Evolutionary conservation across 78 protist species (phyloP), one percentile per base, ranked within the genome.

Genomic region (Dictyostelium citrinum): DNA sequence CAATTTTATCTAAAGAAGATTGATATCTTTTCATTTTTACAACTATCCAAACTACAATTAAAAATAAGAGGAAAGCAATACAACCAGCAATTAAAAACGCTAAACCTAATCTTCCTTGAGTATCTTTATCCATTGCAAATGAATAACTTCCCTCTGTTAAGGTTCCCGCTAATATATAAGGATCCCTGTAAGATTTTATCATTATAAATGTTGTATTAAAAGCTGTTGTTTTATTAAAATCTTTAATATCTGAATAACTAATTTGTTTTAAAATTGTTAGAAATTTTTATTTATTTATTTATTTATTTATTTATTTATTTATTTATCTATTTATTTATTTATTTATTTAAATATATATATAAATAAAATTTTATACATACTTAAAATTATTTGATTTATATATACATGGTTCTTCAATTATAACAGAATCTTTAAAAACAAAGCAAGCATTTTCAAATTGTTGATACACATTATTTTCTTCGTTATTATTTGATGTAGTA

Each of bases 141-240:
- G 93, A 24, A 67, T 35, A 78, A 14, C 84, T 46, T 1, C 93
- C 93, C 12, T 67, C 61, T 22, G 93, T 78, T 43, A 86, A 22
- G 5, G 49, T 43, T 10, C 85, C 93, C 4, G 93, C 93, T 8
- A 77, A 11, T 46, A 86, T 2, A 60, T 45, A 86, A 16, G 93
- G 93, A 78, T 86, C 93, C 33, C 41, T 60, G 3, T 22, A 17
- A 2, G 61, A 39, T 68, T 86, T 86, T 24, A 86, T 78, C 61
- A n/a, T 86, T 22, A 86, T 67, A 11, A 46, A 16, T 6, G 84
- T 29, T 39, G 45, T 7, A 41, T 41, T 78, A 46, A 78, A 78
- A 14, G 3, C 49, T 39, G 6, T 12, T 20, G 46, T 72, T 8
- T 70, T 51, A 45, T 74, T 51, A 27, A 17, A 7, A 20, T 24